Percentiles rank a stretch among this genome's conserved stretches.
Evolutionary conservation across 2,329 filamentous ascomycete genomes (phyloP).

Genomic region (Calonectria crousiana): DNA sequence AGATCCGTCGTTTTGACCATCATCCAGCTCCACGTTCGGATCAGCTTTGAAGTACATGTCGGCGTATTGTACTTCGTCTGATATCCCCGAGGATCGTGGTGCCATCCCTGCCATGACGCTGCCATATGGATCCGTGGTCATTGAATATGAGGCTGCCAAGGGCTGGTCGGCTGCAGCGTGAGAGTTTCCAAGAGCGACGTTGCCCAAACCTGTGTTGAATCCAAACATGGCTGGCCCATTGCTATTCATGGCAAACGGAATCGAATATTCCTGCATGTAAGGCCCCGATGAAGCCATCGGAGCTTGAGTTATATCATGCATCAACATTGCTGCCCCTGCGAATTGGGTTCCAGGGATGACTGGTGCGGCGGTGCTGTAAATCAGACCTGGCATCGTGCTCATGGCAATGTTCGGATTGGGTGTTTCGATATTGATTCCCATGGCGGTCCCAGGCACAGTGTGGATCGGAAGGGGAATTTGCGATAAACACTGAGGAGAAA

Average conservation of each 20-base stretch:
- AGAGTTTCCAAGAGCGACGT: background rate
- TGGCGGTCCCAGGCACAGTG: background rate
- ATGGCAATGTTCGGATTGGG: background rate
- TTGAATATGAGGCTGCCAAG: background rate
- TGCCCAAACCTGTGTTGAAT: background rate
- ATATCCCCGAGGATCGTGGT: slow-evolving; percentile 4
- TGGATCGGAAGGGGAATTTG: background rate
- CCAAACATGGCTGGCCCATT: background rate
- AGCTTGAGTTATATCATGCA: background rate
- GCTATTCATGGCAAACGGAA: background rate
- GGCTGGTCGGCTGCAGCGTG: background rate
- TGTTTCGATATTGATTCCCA: background rate
- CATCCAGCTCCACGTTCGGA: background rate
- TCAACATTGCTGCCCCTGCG: background rate
- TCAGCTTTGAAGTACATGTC: background rate
- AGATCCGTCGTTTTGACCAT: background rate
- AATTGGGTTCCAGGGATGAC: background rate
- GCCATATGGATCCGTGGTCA: background rate
- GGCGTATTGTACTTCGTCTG: background rate
- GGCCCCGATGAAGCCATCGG: background rate
- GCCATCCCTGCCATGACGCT: background rate
- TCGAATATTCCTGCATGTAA: background rate
- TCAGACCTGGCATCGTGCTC: background rate
- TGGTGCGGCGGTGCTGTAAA: background rate
- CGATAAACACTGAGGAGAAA: background rate